Conservation (phyloP, 306 rosid species). For the Delonix regia region DNA sequence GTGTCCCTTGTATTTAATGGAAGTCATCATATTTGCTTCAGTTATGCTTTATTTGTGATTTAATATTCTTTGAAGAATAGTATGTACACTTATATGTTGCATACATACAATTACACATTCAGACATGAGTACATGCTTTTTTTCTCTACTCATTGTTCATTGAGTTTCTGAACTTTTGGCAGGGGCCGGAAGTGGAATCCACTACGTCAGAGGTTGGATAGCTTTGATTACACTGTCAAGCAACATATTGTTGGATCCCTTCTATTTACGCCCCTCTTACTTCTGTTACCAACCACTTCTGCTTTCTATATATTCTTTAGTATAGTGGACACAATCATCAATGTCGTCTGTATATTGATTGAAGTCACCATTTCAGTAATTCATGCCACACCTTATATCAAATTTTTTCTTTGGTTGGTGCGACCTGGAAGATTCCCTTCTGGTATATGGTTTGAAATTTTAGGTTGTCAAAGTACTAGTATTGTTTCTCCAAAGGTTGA, state of each 20-base stretch:
- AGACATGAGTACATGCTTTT: background rate
- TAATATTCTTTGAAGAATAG: slow-evolving; percentile 25
- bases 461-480: slow-evolving; percentile 48
- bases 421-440: slow-evolving; percentile 75
- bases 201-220: slow-evolving; percentile 90
- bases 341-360: slow-evolving; percentile 63
- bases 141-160: slow-evolving; percentile 31
- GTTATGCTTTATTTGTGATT: slow-evolving; percentile 25
- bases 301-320: slow-evolving; percentile 91
- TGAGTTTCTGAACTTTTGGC: slow-evolving; percentile 45
- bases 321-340: slow-evolving; percentile 67
- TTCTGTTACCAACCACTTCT: slow-evolving; percentile 85
- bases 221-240: slow-evolving; percentile 89
- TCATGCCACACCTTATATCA: slow-evolving; percentile 85
- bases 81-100: slow-evolving; percentile 15
- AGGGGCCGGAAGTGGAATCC: slow-evolving; percentile 98
- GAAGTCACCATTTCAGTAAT: slow-evolving; percentile 69
- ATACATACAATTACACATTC: background rate
- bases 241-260: slow-evolving; percentile 94
- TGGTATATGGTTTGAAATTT: slow-evolving; percentile 87
- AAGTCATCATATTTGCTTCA: slow-evolving; percentile 25
- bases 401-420: slow-evolving; percentile 74
- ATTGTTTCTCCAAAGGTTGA: slow-evolving; percentile 34
- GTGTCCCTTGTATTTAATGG: slow-evolving; percentile 23
- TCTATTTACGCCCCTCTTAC: slow-evolving; percentile 76